Evolutionary conservation across 2,329 filamentous ascomycete species (phyloP).

Genomic region (Cercospora beticola): DNA sequence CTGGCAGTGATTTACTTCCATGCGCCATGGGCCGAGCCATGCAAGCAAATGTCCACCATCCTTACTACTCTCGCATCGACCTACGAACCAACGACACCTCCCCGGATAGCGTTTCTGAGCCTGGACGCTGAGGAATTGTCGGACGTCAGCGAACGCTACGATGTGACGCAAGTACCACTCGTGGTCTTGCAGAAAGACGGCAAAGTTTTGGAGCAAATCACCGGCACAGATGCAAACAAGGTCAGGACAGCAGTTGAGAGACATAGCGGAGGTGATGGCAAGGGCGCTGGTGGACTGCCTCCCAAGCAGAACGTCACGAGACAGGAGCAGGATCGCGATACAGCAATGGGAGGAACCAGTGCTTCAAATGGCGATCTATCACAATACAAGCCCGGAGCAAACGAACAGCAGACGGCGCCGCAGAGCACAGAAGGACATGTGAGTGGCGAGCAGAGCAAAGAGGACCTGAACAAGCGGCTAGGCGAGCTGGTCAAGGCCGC

Average conservation of each 20-base stretch:
- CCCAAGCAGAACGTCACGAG: constrained; percentile 41
- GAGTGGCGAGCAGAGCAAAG: constrained; percentile 59
- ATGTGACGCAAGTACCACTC: constrained; percentile 92
- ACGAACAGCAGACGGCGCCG: constrained; percentile 50
- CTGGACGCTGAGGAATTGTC: constrained; percentile 93
- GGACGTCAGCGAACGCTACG: constrained; percentile 87
- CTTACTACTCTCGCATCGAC: constrained; percentile 81
- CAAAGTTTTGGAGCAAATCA: constrained; percentile 77
- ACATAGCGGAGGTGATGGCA: constrained; percentile 56
- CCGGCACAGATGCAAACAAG: constrained; percentile 83
- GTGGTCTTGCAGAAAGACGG: constrained; percentile 78
- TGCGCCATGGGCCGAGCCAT: constrained; percentile 93
- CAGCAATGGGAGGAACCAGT: constrained; percentile 29
- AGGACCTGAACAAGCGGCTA: constrained; percentile 80
- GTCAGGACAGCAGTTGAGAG: constrained; percentile 83
- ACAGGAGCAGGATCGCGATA: constrained; percentile 19
- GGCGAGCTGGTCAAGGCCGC: constrained; percentile 88
- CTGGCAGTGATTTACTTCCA: constrained; percentile 91
- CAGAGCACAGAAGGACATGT: constrained; percentile 45
- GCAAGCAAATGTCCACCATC: constrained; percentile 88
- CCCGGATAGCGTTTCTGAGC: constrained; percentile 75
- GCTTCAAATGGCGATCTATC: constrained; percentile 35
- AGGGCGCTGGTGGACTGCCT: constrained; percentile 43
- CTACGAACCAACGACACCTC: constrained; percentile 68
- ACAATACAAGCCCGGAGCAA: constrained; percentile 46